phyloP scores from a whole-genome alignment of 257 asterid genomes.

The Jacaranda mimosifolia region DNA sequence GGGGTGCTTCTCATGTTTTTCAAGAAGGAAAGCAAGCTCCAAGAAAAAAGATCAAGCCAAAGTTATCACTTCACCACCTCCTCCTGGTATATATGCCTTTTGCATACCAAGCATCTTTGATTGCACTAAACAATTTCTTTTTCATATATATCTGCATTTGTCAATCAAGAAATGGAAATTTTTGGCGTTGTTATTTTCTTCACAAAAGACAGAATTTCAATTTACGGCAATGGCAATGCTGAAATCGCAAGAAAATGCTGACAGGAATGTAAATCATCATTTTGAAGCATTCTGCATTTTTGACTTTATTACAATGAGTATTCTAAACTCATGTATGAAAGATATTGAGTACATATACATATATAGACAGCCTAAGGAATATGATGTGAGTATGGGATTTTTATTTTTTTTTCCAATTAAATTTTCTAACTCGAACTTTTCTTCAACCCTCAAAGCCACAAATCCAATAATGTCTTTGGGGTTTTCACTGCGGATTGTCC shows the following conservation, averaged over 20 bases:
- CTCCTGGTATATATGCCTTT: slow-evolving; percentile 40
- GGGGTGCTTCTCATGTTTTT: slow-evolving; percentile 80
- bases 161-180: background rate
- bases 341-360: too few species aligned
- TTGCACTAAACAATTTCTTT: background rate
- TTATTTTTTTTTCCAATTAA: too few species aligned
- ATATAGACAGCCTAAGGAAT: too few species aligned
- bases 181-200: background rate
- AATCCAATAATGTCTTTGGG: too few species aligned
- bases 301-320: background rate
- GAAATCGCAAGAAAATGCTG: too few species aligned
- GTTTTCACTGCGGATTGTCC: too few species aligned
- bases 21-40: slow-evolving; percentile 38
- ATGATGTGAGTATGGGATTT: too few species aligned
- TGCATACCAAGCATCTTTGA: background rate
- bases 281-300: background rate
- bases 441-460: too few species aligned
- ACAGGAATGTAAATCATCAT: too few species aligned
- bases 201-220: background rate
- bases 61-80: slow-evolving; percentile 36
- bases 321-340: too few species aligned
- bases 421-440: too few species aligned
- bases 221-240: too few species aligned
- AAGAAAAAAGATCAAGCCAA: slow-evolving; percentile 42
- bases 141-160: background rate